A percentile compares a stretch with the other conserved stretches of the same genome.
These are phyloP conservation scores for Elsinoe perseae DNA, from an alignment of 2,329 filamentous ascomycete species.

Conservation along the genomic window DNA sequence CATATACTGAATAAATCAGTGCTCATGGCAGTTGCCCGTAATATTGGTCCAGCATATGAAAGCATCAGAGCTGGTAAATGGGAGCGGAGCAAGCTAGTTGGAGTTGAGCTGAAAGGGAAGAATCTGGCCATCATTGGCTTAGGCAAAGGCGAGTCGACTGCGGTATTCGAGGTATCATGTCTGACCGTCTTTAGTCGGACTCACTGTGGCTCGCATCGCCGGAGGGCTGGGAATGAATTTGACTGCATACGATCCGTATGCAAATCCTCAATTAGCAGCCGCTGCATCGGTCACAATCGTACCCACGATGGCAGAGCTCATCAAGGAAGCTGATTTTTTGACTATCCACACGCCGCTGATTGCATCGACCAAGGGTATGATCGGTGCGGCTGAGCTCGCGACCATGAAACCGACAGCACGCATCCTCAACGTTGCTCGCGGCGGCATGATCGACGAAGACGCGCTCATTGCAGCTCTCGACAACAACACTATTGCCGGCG, in stretches of 20 bases:
- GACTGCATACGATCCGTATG: slow-evolving; percentile 68
- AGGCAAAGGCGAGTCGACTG: slow-evolving; percentile 54
- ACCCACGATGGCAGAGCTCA: slow-evolving; percentile 38
- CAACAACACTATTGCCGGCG: slow-evolving; percentile 63
- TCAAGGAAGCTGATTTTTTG: slow-evolving; percentile 64
- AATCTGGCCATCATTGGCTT: slow-evolving; percentile 68
- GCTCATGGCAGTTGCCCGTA: slow-evolving; percentile 64
- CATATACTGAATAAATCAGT: slow-evolving; percentile 38
- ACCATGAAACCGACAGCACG: slow-evolving; percentile 67
- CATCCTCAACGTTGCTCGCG: slow-evolving; percentile 71
- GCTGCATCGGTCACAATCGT: slow-evolving; percentile 52
- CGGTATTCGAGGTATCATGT: neutral
- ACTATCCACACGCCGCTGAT: slow-evolving; percentile 76
- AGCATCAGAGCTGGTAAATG: slow-evolving; percentile 64
- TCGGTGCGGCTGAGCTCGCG: slow-evolving; percentile 57
- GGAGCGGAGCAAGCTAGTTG: slow-evolving; percentile 67
- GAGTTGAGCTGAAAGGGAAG: slow-evolving; percentile 71
- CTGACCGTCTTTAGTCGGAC: slow-evolving; percentile 48
- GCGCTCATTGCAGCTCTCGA: slow-evolving; percentile 65
- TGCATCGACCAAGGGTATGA: slow-evolving; percentile 66
- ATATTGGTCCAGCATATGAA: slow-evolving; percentile 62
- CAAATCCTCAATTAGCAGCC: slow-evolving; percentile 61
- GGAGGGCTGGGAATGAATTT: slow-evolving; percentile 71
- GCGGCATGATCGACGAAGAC: slow-evolving; percentile 71
- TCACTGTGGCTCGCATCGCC: slow-evolving; percentile 72